Conservation (phyloP, 1,284 basidiomycete species). For the Cerioporus squamosus region DNA sequence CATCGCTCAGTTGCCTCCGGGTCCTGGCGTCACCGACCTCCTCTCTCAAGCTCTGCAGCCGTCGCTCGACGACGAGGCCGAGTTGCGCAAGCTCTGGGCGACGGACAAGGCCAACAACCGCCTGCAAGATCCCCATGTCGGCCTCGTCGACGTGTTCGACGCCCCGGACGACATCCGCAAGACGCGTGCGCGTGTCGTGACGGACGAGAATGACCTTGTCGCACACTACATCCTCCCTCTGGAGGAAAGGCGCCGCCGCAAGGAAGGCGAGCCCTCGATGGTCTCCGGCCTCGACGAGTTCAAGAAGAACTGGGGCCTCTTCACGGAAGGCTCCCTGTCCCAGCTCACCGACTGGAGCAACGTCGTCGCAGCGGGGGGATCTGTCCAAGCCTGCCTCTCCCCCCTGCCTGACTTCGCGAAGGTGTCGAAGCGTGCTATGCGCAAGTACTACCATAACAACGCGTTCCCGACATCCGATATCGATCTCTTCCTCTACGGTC, state of each 20-base stretch:
- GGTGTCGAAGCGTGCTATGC: slow-evolving; percentile 54
- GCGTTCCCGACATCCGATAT: slow-evolving; percentile 63
- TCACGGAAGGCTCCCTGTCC: slow-evolving; percentile 60
- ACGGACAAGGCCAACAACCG: slow-evolving; percentile 49
- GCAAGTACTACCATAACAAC: slow-evolving; percentile 56
- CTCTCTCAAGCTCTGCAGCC: slow-evolving; percentile 45
- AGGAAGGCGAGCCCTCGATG: slow-evolving; percentile 46
- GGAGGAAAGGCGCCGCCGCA: slow-evolving; percentile 32
- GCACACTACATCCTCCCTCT: slow-evolving; percentile 37
- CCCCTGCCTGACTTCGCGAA: slow-evolving; percentile 51
- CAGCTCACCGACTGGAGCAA: slow-evolving; percentile 61
- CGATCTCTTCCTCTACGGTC: slow-evolving; percentile 65
- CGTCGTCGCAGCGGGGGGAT: slow-evolving; percentile 62
- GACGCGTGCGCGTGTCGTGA: slow-evolving; percentile 39
- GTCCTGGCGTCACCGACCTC: slow-evolving; percentile 43
- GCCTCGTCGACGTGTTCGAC: slow-evolving; percentile 59
- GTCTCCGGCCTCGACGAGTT: slow-evolving; percentile 54
- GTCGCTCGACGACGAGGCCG: slow-evolving; percentile 56
- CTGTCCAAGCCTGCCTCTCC: slow-evolving; percentile 57
- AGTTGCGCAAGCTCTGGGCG: slow-evolving; percentile 57
- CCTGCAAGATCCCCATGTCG: slow-evolving; percentile 52
- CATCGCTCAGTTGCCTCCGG: slow-evolving; percentile 42
- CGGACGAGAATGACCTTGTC: slow-evolving; percentile 30
- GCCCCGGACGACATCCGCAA: slow-evolving; percentile 49
- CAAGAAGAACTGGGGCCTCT: slow-evolving; percentile 61